These are phyloP conservation scores for Botryotinia calthae DNA, from an alignment of 2,329 filamentous ascomycete species.

Conservation along the genomic window DNA sequence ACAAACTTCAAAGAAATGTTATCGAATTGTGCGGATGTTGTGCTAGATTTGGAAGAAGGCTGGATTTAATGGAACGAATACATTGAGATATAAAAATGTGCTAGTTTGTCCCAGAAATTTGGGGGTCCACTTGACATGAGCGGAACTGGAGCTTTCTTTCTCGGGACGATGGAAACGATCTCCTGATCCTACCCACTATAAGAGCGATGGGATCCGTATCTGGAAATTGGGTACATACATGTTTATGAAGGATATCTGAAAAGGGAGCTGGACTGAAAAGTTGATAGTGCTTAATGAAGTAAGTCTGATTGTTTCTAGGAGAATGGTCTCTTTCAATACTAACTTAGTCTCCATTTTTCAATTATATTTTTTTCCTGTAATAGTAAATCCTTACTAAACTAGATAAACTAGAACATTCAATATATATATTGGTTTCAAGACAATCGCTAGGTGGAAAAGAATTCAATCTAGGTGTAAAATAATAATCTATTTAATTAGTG, in stretches of 20 bases:
- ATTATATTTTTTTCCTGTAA: too few species aligned
- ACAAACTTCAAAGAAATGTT: not conserved
- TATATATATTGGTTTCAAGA: not conserved
- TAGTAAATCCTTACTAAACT: not conserved
- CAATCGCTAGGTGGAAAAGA: not conserved
- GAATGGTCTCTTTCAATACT: not conserved
- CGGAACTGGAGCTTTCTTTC: not conserved
- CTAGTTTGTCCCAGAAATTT: too few species aligned
- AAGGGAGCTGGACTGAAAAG: too few species aligned
- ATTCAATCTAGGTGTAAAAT: not conserved
- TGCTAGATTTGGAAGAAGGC: not conserved
- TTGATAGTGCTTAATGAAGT: too few species aligned
- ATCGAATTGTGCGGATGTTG: not conserved
- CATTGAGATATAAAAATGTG: not conserved
- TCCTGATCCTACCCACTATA: not conserved
- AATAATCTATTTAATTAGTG: not conserved
- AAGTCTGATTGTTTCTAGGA: too few species aligned
- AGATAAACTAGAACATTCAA: not conserved
- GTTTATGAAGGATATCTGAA: too few species aligned
- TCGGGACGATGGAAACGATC: accelerated
- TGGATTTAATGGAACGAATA: not conserved
- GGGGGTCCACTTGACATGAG: not conserved
- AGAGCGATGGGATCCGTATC: not conserved
- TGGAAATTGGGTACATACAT: too few species aligned
- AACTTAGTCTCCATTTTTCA: not conserved